Evolutionary conservation across 257 asterid genomes (phyloP).

Genomic region (Solanum okadae): DNA sequence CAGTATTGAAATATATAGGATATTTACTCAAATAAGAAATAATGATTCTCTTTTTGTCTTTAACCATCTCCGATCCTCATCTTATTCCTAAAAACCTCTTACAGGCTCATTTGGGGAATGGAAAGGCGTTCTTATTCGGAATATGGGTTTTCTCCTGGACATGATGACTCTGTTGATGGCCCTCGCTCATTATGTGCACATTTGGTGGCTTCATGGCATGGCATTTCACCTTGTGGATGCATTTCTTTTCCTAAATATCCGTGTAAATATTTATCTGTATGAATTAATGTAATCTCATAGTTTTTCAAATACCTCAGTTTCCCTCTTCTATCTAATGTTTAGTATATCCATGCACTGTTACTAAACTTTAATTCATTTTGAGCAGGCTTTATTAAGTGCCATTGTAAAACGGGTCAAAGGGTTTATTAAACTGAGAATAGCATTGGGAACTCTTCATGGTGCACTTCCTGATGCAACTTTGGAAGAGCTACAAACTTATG

Average conservation of each 20-base stretch:
- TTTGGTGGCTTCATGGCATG: slow-evolving; percentile 99
- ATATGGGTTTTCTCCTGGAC: slow-evolving; percentile 84
- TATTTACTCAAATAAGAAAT: neutral
- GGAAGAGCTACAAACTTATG: slow-evolving; percentile 73
- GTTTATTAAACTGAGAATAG: slow-evolving; percentile 66
- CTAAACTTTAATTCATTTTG: slow-evolving; percentile 11
- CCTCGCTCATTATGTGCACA: slow-evolving; percentile 74
- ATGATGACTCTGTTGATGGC: slow-evolving; percentile 90
- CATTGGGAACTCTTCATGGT: slow-evolving; percentile 83
- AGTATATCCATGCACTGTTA: neutral
- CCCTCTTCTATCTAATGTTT: neutral
- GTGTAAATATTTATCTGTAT: slow-evolving; percentile 42
- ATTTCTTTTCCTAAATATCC: slow-evolving; percentile 77
- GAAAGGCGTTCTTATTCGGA: slow-evolving; percentile 74
- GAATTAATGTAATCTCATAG: neutral
- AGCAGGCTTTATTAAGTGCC: slow-evolving; percentile 82
- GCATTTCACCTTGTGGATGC: slow-evolving; percentile 92
- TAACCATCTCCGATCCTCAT: neutral
- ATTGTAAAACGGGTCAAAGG: slow-evolving; percentile 67
- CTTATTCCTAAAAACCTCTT: neutral
- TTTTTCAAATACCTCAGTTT: neutral
- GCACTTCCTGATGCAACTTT: slow-evolving; percentile 90
- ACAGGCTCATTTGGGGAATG: slow-evolving; percentile 83
- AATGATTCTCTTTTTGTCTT: neutral
- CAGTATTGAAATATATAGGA: neutral